Percentiles rank a stretch among this genome's conserved stretches.
These are phyloP conservation scores for Pezicula radicicola DNA, from an alignment of 2,329 filamentous ascomycete species.

Conservation along the genomic window DNA sequence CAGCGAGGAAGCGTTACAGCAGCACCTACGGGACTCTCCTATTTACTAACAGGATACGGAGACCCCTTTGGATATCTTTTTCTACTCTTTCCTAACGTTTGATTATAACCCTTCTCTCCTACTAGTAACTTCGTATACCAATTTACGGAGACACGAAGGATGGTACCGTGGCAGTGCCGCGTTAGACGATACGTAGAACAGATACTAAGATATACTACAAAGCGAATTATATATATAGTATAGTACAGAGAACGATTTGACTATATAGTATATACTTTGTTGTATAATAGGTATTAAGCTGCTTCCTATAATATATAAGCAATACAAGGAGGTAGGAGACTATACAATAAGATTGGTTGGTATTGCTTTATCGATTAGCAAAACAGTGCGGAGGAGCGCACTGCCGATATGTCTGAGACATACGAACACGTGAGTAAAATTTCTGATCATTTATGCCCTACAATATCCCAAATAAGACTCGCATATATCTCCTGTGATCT, in stretches of 20 bases:
- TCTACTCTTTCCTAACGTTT: conserved; percentile 21
- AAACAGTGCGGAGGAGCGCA: too few relatives aligned
- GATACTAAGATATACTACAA: conserved; percentile 18
- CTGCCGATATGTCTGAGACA: too few relatives aligned
- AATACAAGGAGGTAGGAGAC: conserved; percentile 17
- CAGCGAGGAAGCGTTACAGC: conserved; percentile 17
- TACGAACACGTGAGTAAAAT: too few relatives aligned
- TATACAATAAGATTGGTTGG: conserved; percentile 9
- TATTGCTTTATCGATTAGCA: too few relatives aligned
- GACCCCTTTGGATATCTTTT: conserved; percentile 21
- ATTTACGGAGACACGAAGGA: conserved; percentile 19
- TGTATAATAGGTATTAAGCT: conserved; percentile 16
- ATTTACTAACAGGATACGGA: conserved; percentile 15
- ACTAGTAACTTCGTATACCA: conserved; percentile 25
- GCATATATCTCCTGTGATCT: too few relatives aligned
- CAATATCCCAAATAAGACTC: too few relatives aligned
- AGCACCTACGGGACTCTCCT: conserved; percentile 18
- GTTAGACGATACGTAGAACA: conserved; percentile 16
- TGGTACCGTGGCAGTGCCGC: conserved; percentile 11
- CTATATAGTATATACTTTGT: conserved; percentile 19
- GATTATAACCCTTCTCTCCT: conserved; percentile 24
- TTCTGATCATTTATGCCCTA: too few relatives aligned
- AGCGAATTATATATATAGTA: conserved; percentile 19
- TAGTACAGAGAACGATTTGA: conserved; percentile 20
- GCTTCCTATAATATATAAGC: conserved; percentile 16